Conservation (phyloP, 2,329 filamentous ascomycete genomes). For the Xylaria sp. region DNA sequence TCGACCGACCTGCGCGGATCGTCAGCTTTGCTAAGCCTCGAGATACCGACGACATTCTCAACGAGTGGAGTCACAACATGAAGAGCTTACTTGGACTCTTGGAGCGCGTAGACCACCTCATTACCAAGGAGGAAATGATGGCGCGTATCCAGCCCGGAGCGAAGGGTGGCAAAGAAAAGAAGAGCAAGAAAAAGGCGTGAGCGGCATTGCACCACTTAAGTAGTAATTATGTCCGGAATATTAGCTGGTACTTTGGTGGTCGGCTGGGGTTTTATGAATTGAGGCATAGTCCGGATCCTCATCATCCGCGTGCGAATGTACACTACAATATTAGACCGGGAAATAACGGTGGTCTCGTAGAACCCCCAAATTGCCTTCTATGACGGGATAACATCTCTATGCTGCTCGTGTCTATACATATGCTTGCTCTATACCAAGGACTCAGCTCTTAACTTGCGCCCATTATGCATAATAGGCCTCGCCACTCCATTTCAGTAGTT, state of each 20-base stretch:
- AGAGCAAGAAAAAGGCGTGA: slow-evolving; percentile 44
- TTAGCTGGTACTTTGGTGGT: neutral
- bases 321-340: slow-evolving; percentile 38
- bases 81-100: slow-evolving; percentile 85
- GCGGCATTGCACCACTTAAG: neutral
- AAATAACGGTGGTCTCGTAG: slow-evolving; percentile 31
- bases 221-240: slow-evolving; percentile 27
- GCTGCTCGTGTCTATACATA: slow-evolving; percentile 10
- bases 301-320: slow-evolving; percentile 40
- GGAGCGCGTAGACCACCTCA: slow-evolving; percentile 94
- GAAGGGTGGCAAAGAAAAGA: slow-evolving; percentile 48
- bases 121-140: slow-evolving; percentile 99
- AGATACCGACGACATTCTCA: slow-evolving; percentile 93
- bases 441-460: neutral
- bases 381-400: slow-evolving; percentile 2
- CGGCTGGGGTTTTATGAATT: slow-evolving; percentile 20
- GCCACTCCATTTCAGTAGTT: no score
- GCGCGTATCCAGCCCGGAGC: slow-evolving; percentile 81
- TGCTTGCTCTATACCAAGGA: slow-evolving; percentile 5
- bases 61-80: slow-evolving; percentile 99
- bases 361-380: slow-evolving; percentile 32
- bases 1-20: slow-evolving; percentile 88
- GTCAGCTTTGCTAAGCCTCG: slow-evolving; percentile 95
- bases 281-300: slow-evolving; percentile 30
- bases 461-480: neutral